Evolutionary conservation across 306 rosid genomes (phyloP).

Genomic region (Geum urbanum): DNA sequence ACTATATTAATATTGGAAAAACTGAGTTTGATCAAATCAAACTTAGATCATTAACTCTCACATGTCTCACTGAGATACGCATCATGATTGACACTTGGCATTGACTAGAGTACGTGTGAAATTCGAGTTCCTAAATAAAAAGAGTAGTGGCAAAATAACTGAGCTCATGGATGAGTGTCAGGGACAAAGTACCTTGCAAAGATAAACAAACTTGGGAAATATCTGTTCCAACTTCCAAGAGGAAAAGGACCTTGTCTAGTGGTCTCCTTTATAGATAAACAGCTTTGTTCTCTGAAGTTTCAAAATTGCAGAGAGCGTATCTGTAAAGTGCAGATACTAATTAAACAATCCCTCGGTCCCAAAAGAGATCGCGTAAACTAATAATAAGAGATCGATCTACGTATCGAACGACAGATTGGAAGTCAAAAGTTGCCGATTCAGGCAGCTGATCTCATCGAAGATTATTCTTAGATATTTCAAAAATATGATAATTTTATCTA

Average conservation of each 20-base stretch:
- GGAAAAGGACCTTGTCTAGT: background rate
- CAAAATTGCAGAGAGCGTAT: slow-evolving; percentile 3
- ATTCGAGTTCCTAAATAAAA: background rate
- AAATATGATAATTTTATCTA: too few species aligned
- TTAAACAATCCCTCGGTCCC: too few species aligned
- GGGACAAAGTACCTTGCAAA: background rate
- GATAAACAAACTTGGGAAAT: background rate
- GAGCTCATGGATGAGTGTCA: background rate
- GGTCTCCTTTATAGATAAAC: background rate
- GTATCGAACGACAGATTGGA: too few species aligned
- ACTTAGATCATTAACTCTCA: too few species aligned
- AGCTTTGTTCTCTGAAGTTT: background rate
- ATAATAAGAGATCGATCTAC: too few species aligned
- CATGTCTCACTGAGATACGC: background rate
- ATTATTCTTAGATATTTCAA: too few species aligned
- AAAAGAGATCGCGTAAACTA: too few species aligned
- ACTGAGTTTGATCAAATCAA: background rate
- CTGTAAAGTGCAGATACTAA: background rate
- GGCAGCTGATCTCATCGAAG: too few species aligned
- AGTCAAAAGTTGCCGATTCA: too few species aligned
- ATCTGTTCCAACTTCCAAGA: background rate
- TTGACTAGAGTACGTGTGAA: background rate
- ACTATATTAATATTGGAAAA: background rate
- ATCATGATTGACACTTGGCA: background rate
- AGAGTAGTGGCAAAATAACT: background rate